These are phyloP conservation scores for Plicaturopsis crispa DNA, from an alignment of 768 basidiomycete genomes.

Conservation along the genomic window DNA sequence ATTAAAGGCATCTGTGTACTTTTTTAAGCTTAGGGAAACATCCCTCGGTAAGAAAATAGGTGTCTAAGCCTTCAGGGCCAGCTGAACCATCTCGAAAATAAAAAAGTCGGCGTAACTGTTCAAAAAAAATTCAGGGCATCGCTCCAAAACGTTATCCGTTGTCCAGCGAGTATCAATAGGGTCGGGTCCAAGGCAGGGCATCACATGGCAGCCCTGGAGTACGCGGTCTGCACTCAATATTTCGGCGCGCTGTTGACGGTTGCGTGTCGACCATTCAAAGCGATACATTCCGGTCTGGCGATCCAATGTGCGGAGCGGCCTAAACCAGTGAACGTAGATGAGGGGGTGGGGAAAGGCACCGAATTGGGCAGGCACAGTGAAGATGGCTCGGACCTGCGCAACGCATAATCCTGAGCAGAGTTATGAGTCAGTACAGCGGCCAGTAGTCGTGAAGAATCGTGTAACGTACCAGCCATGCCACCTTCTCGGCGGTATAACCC, in stretches of 20 bases:
- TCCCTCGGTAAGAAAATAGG: not conserved
- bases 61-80: not conserved
- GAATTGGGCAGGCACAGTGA: slow-evolving; percentile 6
- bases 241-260: not conserved
- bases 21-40: too few relatives aligned
- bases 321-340: slow-evolving; percentile 20
- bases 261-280: slow-evolving; percentile 1
- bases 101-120: not conserved
- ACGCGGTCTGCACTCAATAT: not conserved
- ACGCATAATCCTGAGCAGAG: slow-evolving; percentile 6
- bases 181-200: not conserved
- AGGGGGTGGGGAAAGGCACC: slow-evolving; percentile 7
- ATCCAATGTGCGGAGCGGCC: slow-evolving; percentile 4
- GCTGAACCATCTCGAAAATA: not conserved
- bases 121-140: not conserved
- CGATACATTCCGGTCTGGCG: not conserved
- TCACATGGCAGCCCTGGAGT: not conserved
- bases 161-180: not conserved
- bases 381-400: slow-evolving; percentile 8
- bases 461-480: not conserved
- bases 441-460: not conserved
- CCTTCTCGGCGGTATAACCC: not conserved
- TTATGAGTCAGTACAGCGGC: not conserved
- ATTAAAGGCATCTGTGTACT: too few relatives aligned
- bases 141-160: not conserved